phyloP scores from a whole-genome alignment of 2,329 filamentous ascomycete genomes.

The Alternaria ventricosa region DNA sequence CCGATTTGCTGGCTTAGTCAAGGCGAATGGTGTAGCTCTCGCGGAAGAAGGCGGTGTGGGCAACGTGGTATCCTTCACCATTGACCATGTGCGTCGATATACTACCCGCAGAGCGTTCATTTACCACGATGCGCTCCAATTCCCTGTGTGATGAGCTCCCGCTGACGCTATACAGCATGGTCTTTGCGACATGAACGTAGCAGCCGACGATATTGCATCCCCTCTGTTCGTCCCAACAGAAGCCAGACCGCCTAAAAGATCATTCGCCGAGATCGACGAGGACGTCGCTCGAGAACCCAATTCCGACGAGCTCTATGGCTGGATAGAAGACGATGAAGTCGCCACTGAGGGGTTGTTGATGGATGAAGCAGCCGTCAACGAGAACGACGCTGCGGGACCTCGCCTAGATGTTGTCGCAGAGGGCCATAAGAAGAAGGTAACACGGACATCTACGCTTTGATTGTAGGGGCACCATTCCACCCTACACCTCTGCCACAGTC shows the following conservation, averaged over 20 bases:
- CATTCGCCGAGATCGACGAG: slow-evolving; percentile 62
- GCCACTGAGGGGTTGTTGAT: slow-evolving; percentile 50
- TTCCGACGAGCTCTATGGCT: slow-evolving; percentile 73
- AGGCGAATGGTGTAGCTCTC: slow-evolving; percentile 50
- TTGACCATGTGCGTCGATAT: slow-evolving; percentile 54
- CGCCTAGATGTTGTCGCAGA: slow-evolving; percentile 27
- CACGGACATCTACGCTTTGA: slow-evolving; percentile 32
- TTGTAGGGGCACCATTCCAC: not conserved
- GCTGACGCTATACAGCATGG: slow-evolving; percentile 39
- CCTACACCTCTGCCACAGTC: not conserved
- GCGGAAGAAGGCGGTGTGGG: slow-evolving; percentile 53
- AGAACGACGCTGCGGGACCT: slow-evolving; percentile 22
- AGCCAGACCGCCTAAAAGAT: slow-evolving; percentile 63
- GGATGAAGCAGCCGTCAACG: slow-evolving; percentile 31
- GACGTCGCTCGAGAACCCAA: slow-evolving; percentile 67
- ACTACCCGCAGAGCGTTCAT: slow-evolving; percentile 34
- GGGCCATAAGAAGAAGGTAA: slow-evolving; percentile 32
- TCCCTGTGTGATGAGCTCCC: slow-evolving; percentile 21
- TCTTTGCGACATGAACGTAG: slow-evolving; percentile 40
- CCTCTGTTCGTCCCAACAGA: slow-evolving; percentile 26
- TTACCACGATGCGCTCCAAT: slow-evolving; percentile 18
- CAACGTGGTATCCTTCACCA: slow-evolving; percentile 58
- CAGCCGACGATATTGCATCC: slow-evolving; percentile 40
- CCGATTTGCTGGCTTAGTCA: slow-evolving; percentile 54
- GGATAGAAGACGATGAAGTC: slow-evolving; percentile 68